These are phyloP conservation scores for Mortierella sp. DNA, from an alignment of 371 early-diverging fungal genomes.

Conservation along the genomic window DNA sequence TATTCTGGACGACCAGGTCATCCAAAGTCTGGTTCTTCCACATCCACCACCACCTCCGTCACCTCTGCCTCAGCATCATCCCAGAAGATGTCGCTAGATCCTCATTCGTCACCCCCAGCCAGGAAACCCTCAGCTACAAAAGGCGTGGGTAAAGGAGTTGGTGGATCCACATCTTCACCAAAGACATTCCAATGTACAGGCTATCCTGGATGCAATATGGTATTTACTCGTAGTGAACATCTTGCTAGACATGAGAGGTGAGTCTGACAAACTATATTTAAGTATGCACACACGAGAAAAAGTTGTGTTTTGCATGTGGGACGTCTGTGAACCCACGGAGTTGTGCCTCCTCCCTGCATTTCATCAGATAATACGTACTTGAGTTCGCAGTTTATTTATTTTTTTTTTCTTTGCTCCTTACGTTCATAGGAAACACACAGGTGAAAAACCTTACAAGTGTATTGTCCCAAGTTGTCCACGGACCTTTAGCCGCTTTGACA, in stretches of 20 bases:
- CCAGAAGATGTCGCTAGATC: slow-evolving; percentile 10
- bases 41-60: slow-evolving; percentile 13
- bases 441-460: slow-evolving; percentile 74
- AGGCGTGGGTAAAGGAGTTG: slow-evolving; percentile 17
- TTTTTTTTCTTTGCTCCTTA: slow-evolving; percentile 2
- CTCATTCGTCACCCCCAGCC: slow-evolving; percentile 17
- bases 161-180: slow-evolving; percentile 52
- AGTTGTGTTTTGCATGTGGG: not conserved
- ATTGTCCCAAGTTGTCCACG: slow-evolving; percentile 70
- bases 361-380: not conserved
- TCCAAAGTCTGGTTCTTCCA: slow-evolving; percentile 23
- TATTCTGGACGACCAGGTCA: slow-evolving; percentile 10
- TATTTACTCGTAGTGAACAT: slow-evolving; percentile 73
- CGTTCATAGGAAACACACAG: slow-evolving; percentile 67
- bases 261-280: not conserved
- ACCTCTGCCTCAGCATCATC: slow-evolving; percentile 5
- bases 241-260: slow-evolving; percentile 72
- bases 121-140: slow-evolving; percentile 22
- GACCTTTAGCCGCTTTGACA: slow-evolving; percentile 72
- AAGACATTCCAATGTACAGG: slow-evolving; percentile 72
- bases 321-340: not conserved
- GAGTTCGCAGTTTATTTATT: not conserved
- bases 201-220: slow-evolving; percentile 69
- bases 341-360: not conserved
- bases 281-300: not conserved